A percentile compares a stretch with the other conserved stretches of the same genome.
phyloP scores from a whole-genome alignment of 2,329 filamentous ascomycete species.

The Aureobasidium zeae region DNA sequence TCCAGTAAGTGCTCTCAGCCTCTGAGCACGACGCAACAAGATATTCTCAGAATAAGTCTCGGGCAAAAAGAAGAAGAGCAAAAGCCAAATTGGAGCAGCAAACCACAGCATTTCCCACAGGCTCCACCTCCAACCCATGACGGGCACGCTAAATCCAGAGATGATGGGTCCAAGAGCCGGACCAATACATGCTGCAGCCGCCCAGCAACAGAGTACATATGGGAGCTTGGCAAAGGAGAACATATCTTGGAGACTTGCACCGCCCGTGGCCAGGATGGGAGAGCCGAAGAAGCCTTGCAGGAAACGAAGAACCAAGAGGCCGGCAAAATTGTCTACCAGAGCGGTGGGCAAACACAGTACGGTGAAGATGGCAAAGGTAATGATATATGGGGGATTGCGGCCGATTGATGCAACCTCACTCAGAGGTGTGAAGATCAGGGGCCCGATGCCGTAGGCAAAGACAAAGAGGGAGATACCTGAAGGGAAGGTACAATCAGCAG shows the following conservation, averaged over 20 bases:
- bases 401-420: slow-evolving; percentile 59
- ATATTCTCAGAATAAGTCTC: slow-evolving; percentile 54
- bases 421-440: slow-evolving; percentile 56
- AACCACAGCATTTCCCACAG: slow-evolving; percentile 57
- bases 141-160: slow-evolving; percentile 50
- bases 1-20: slow-evolving; percentile 51
- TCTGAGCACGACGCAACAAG: slow-evolving; percentile 48
- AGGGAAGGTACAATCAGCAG: no score
- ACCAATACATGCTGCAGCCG: slow-evolving; percentile 39
- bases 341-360: slow-evolving; percentile 57
- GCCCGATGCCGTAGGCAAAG: slow-evolving; percentile 46
- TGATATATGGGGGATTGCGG: slow-evolving; percentile 57
- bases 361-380: slow-evolving; percentile 60
- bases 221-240: slow-evolving; percentile 48
- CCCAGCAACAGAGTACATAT: slow-evolving; percentile 53
- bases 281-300: slow-evolving; percentile 58
- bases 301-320: slow-evolving; percentile 50
- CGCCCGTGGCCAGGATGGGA: slow-evolving; percentile 53
- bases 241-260: slow-evolving; percentile 48
- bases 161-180: slow-evolving; percentile 54
- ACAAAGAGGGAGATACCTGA: slow-evolving; percentile 56
- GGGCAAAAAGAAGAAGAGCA: slow-evolving; percentile 52
- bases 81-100: slow-evolving; percentile 48
- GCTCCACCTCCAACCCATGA: slow-evolving; percentile 54
- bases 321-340: slow-evolving; percentile 52